phyloP scores from a whole-genome alignment of 1,284 basidiomycete species.

The Cryptococcus sp. region DNA sequence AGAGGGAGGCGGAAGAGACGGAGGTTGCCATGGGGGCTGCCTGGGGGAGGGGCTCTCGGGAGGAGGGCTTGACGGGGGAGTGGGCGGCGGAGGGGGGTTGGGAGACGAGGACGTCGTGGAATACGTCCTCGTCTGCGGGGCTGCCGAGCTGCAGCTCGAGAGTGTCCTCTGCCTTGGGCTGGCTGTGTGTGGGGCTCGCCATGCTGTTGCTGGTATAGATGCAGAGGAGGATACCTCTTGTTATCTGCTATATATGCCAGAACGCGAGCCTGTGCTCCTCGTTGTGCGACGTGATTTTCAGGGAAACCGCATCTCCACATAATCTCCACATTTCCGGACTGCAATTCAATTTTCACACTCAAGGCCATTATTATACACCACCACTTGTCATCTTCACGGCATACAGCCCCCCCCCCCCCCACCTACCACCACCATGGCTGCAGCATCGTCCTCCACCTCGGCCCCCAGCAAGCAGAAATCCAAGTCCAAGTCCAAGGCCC shows the following conservation, averaged over 20 bases:
- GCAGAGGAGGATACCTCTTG: background rate
- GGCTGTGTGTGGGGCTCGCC: constrained; percentile 15
- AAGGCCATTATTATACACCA: too few relatives aligned
- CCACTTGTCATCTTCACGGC: too few relatives aligned
- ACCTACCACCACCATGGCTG: constrained; percentile 1
- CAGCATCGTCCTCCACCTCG: constrained; percentile 4
- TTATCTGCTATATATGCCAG: too few relatives aligned
- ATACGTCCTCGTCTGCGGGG: constrained; percentile 4
- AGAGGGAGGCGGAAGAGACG: background rate
- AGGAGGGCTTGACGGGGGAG: constrained; percentile 3
- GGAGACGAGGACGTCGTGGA: constrained; percentile 11
- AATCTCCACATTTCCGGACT: too few relatives aligned
- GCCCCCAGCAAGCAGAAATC: background rate
- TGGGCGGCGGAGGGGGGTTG: background rate
- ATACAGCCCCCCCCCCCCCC: background rate
- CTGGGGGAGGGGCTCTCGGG: background rate
- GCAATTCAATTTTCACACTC: too few relatives aligned
- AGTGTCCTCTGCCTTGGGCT: constrained; percentile 23
- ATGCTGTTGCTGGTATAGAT: constrained; percentile 2
- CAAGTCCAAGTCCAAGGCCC: background rate
- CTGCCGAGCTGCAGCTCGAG: constrained; percentile 22
- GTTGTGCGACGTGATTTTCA: too few relatives aligned
- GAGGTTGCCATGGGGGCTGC: background rate
- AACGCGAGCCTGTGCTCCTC: too few relatives aligned
- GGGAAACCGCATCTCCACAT: too few relatives aligned